These are phyloP conservation scores for Suhomyces anneliseae DNA, from an alignment of 1,139 yeast species.

Conservation along the genomic window DNA sequence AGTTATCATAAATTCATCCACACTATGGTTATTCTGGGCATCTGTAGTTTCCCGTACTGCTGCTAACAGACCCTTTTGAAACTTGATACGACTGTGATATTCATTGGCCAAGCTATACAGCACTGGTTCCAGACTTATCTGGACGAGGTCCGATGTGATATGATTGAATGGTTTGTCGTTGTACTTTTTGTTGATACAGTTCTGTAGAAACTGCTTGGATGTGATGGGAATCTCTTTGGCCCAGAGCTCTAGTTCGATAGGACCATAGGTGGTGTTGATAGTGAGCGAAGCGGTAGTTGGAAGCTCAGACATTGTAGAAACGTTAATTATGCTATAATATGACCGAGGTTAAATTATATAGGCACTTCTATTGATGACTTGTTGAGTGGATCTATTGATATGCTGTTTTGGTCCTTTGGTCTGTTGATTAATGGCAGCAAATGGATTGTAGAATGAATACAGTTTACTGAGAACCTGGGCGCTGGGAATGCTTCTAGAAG, in stretches of 20 bases:
- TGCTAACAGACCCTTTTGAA: conserved; percentile 60
- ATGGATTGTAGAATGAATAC: too few species aligned
- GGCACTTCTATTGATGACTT: too few species aligned
- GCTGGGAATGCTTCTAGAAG: too few species aligned
- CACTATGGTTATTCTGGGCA: conserved; percentile 35
- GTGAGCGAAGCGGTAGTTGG: conserved; percentile 60
- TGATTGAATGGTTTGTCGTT: conserved; percentile 43
- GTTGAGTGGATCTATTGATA: too few species aligned
- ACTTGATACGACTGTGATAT: conserved; percentile 54
- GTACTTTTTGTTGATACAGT: conserved; percentile 47
- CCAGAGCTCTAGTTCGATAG: conserved; percentile 63
- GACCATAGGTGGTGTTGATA: conserved; percentile 60
- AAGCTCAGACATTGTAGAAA: conserved; percentile 42
- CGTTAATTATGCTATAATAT: too few species aligned
- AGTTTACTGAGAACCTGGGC: too few species aligned
- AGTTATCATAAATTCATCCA: conserved; percentile 55
- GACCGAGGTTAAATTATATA: too few species aligned
- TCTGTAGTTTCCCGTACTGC: conserved; percentile 34
- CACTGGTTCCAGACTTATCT: conserved; percentile 26
- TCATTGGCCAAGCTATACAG: conserved; percentile 40
- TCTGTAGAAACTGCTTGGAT: conserved; percentile 47
- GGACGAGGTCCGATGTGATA: conserved; percentile 39
- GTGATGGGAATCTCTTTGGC: conserved; percentile 67
- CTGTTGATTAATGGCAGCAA: too few species aligned
- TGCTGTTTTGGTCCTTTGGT: too few species aligned